Conservation (phyloP, 345 rosid genomes). For the Laguncularia racemosa region DNA sequence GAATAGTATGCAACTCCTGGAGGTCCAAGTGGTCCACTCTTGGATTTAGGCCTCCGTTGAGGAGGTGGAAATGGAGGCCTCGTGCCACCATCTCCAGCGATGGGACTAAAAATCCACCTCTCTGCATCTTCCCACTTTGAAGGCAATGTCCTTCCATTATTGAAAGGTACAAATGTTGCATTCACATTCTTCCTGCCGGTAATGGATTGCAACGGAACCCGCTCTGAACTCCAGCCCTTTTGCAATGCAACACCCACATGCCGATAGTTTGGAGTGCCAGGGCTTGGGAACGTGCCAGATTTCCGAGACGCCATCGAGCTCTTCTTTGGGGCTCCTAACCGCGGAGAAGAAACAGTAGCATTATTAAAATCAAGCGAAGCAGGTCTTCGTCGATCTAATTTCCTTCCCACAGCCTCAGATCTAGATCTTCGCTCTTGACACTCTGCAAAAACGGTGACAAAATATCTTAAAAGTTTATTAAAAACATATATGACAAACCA, state of each 20-base stretch:
- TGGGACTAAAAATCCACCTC: slow-evolving; percentile 97
- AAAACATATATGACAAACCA: neutral
- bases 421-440: slow-evolving; percentile 73
- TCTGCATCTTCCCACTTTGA: slow-evolving; percentile 99
- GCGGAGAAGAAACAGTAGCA: slow-evolving; percentile 57
- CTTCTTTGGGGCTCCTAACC: slow-evolving; percentile 45
- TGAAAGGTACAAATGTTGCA: slow-evolving; percentile 46
- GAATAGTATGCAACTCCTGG: slow-evolving; percentile 77
- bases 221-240: slow-evolving; percentile 96
- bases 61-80: slow-evolving; percentile 43
- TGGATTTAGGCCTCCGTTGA: slow-evolving; percentile 77
- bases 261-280: slow-evolving; percentile 71
- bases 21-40: slow-evolving; percentile 97
- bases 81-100: slow-evolving; percentile 49
- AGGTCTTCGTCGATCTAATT: slow-evolving; percentile 56
- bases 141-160: slow-evolving; percentile 79
- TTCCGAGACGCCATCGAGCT: slow-evolving; percentile 39
- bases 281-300: slow-evolving; percentile 74
- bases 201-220: slow-evolving; percentile 54
- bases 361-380: slow-evolving; percentile 74
- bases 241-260: slow-evolving; percentile 53
- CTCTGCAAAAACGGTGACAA: slow-evolving; percentile 29
- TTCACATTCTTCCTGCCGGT: slow-evolving; percentile 52
- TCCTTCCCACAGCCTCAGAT: slow-evolving; percentile 57
- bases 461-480: slow-evolving; percentile 1